phyloP scores from a whole-genome alignment of 1,139 yeast genomes.

The Entelexis sorbosivorans region DNA sequence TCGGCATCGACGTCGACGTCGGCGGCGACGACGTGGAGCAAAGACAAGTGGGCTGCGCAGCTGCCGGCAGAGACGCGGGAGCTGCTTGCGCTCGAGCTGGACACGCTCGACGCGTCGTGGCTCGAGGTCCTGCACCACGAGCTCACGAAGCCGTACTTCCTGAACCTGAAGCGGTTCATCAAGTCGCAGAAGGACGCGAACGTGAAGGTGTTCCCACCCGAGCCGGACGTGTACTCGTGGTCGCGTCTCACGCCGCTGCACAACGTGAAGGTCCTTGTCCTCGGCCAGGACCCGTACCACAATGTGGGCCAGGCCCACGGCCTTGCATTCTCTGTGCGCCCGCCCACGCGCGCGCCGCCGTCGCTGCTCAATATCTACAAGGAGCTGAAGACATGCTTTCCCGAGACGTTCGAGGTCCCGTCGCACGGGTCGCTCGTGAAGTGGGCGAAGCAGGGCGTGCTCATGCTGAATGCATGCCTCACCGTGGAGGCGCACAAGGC shows the following conservation, averaged over 20 bases:
- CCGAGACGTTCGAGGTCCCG: constrained; percentile 50
- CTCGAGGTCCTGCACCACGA: constrained; percentile 56
- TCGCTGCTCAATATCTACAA: constrained; percentile 81
- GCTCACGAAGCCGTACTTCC: constrained; percentile 74
- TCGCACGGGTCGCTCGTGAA: constrained; percentile 54
- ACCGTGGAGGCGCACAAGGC: constrained; percentile 94
- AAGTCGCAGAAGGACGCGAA: constrained; percentile 20
- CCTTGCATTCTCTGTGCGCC: constrained; percentile 78
- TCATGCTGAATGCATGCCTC: constrained; percentile 74
- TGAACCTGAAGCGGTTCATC: constrained; percentile 57
- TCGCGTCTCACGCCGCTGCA: constrained; percentile 72
- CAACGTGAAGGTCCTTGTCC: constrained; percentile 60
- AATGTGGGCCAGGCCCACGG: constrained; percentile 93
- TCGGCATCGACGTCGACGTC: no score
- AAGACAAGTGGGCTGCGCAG: constrained; percentile 42
- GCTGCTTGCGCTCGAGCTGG: constrained; percentile 57
- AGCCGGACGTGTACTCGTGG: constrained; percentile 80
- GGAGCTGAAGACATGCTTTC: constrained; percentile 59
- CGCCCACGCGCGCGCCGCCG: constrained; percentile 83
- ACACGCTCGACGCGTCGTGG: constrained; percentile 69
- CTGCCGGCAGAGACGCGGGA: constrained; percentile 44
- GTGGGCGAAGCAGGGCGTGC: constrained; percentile 87
- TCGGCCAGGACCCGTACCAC: constrained; percentile 98
- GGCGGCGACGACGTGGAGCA: constrained; percentile 24
- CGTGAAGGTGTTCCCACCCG: constrained; percentile 57